phyloP scores from a whole-genome alignment of 495 filamentous ascomycete genomes.

The Aspergillus baeticus region DNA sequence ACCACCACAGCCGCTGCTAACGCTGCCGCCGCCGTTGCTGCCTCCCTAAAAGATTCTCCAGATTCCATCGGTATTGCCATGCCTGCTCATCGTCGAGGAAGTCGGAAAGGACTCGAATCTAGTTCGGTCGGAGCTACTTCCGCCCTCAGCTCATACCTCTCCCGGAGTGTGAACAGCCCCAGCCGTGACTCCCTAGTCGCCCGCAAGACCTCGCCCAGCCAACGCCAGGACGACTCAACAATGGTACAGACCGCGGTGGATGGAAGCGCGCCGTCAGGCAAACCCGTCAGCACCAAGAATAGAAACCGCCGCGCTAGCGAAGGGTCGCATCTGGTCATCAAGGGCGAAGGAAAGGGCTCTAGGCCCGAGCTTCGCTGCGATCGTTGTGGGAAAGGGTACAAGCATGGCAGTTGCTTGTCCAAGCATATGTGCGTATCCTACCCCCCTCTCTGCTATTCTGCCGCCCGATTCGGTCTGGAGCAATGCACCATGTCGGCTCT shows the following conservation, averaged over 20 bases:
- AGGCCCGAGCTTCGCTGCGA: constrained; percentile 91
- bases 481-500: constrained; percentile 46
- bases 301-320: constrained; percentile 83
- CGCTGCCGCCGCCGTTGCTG: constrained; percentile 72
- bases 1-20: constrained; percentile 73
- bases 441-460: constrained; percentile 43
- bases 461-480: constrained; percentile 38
- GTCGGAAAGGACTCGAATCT: constrained; percentile 47
- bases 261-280: constrained; percentile 28
- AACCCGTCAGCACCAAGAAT: constrained; percentile 60
- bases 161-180: constrained; percentile 52
- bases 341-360: constrained; percentile 71
- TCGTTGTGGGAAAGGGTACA: constrained; percentile 99
- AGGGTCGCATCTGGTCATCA: constrained; percentile 73
- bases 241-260: constrained; percentile 18
- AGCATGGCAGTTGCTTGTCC: constrained; percentile 99
- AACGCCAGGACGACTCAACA: constrained; percentile 52
- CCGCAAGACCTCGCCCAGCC: constrained; percentile 43
- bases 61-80: constrained; percentile 39
- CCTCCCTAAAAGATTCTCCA: constrained; percentile 65
- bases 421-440: constrained; percentile 98
- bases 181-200: constrained; percentile 50
- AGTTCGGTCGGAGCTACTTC: constrained; percentile 38
- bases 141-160: constrained; percentile 42
- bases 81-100: constrained; percentile 42